Conservation (phyloP, 2,329 filamentous ascomycete genomes). For the Sarocladiaceae sp. region DNA sequence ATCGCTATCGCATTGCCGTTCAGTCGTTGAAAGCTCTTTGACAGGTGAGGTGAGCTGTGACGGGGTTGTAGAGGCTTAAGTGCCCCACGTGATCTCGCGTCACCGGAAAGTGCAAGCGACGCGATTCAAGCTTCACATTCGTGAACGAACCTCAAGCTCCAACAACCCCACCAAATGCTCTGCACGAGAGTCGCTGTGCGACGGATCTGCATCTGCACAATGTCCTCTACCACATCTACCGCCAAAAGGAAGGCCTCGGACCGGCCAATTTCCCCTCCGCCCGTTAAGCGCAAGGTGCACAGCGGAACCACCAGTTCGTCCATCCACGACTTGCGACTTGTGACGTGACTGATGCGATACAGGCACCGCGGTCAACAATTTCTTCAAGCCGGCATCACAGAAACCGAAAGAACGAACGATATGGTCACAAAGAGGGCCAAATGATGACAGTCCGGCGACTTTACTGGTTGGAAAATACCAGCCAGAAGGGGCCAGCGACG, state of each 20-base stretch:
- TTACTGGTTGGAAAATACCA: constrained; percentile 73
- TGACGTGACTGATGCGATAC: constrained; percentile 14
- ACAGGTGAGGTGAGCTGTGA: neutral
- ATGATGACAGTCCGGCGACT: constrained; percentile 45
- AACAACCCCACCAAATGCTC: constrained; percentile 5
- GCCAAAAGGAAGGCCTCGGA: constrained; percentile 33
- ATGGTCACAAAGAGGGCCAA: constrained; percentile 64
- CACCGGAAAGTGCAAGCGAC: neutral
- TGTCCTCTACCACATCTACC: constrained; percentile 22
- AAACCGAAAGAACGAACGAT: constrained; percentile 72
- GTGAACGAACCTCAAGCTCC: neutral
- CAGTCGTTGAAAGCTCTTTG: neutral
- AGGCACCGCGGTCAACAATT: constrained; percentile 71
- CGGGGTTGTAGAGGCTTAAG: neutral
- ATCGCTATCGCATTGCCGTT: neutral
- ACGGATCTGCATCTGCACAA: constrained; percentile 2
- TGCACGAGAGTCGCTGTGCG: neutral
- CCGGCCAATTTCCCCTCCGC: constrained; percentile 48
- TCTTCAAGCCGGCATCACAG: constrained; percentile 84
- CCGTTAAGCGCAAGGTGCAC: constrained; percentile 47
- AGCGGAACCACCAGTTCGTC: constrained; percentile 46
- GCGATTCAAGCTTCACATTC: constrained; percentile 4
- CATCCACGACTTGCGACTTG: neutral
- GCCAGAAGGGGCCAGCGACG: constrained; percentile 32
- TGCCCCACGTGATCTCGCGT: constrained; percentile 29